Evolutionary conservation across 805 yeast species (phyloP).

Genomic region (Scheffersomyces stipitis): DNA sequence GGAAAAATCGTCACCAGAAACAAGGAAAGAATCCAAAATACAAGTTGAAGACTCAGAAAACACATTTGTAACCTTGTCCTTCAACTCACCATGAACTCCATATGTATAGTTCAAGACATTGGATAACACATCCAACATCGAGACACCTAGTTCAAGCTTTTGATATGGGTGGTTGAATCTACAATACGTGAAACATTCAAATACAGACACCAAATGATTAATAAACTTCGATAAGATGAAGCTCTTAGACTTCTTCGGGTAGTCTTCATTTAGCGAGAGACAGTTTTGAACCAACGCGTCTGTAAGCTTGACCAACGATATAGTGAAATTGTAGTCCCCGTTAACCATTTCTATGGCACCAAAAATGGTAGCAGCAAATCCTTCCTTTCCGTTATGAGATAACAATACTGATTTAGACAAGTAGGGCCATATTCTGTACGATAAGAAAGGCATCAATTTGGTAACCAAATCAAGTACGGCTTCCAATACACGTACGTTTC

Average conservation of each 20-base stretch:
- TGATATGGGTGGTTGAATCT: conserved; percentile 57
- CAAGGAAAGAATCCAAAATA: conserved; percentile 58
- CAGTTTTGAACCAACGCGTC: conserved; percentile 54
- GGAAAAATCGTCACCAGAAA: conserved; percentile 45
- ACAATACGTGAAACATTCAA: conserved; percentile 75
- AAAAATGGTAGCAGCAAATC: conserved; percentile 57
- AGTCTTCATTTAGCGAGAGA: conserved; percentile 35
- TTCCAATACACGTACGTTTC: conserved; percentile 47
- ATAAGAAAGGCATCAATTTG: conserved; percentile 46
- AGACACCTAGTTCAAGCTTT: conserved; percentile 59
- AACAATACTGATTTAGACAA: conserved; percentile 65
- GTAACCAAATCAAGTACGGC: conserved; percentile 51
- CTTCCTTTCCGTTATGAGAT: conserved; percentile 60
- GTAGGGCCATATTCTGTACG: conserved; percentile 79
- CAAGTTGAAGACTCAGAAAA: conserved; percentile 42
- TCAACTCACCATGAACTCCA: conserved; percentile 47
- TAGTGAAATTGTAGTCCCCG: conserved; percentile 66
- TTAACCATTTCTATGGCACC: conserved; percentile 72
- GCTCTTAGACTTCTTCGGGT: conserved; percentile 39
- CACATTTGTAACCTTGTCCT: conserved; percentile 43
- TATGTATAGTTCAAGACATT: conserved; percentile 54
- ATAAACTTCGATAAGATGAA: conserved; percentile 56
- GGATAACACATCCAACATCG: conserved; percentile 53
- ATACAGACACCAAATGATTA: conserved; percentile 60
- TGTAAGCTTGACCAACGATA: conserved; percentile 56